phyloP scores from a whole-genome alignment of 2,329 filamentous ascomycete genomes.

The Monilinia fructigena region DNA sequence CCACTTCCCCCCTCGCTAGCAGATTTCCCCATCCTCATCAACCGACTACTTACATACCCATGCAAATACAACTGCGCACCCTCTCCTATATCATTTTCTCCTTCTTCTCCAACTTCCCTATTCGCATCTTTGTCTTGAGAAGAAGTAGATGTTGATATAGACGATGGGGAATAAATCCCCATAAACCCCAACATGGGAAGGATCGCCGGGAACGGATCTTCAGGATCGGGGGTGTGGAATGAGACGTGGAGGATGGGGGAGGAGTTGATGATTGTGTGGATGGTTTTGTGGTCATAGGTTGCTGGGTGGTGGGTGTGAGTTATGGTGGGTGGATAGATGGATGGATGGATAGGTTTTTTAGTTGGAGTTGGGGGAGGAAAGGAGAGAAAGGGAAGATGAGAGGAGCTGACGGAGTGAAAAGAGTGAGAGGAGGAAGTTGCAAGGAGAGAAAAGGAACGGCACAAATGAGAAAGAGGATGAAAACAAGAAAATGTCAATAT shows the following conservation, averaged over 20 bases:
- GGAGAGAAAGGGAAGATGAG: neutral
- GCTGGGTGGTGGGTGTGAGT: constrained; percentile 45
- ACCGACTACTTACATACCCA: constrained; percentile 75
- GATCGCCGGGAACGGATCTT: constrained; percentile 49
- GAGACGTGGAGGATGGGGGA: constrained; percentile 77
- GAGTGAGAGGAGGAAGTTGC: neutral
- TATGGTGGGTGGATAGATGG: neutral
- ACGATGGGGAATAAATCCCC: constrained; percentile 56
- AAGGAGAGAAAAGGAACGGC: neutral
- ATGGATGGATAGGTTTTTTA: neutral
- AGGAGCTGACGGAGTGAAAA: neutral
- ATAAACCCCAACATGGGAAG: constrained; percentile 86
- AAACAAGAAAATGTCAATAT: neutral
- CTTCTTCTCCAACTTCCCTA: neutral
- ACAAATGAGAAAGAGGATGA: too few relatives aligned
- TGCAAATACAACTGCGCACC: constrained; percentile 78
- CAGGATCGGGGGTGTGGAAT: constrained; percentile 60
- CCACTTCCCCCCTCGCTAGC: constrained; percentile 2
- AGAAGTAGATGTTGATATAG: too few relatives aligned
- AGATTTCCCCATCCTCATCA: constrained; percentile 55
- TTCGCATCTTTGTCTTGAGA: too few relatives aligned
- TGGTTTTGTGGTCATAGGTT: constrained; percentile 68
- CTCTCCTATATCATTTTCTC: constrained; percentile 46
- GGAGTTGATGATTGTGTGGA: constrained; percentile 73
- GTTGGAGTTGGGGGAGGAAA: neutral